Evolutionary conservation across 2,329 filamentous ascomycete genomes (phyloP), one percentile per base, ranked within the genome.

Genomic region (Ambrosiella beaveri): DNA sequence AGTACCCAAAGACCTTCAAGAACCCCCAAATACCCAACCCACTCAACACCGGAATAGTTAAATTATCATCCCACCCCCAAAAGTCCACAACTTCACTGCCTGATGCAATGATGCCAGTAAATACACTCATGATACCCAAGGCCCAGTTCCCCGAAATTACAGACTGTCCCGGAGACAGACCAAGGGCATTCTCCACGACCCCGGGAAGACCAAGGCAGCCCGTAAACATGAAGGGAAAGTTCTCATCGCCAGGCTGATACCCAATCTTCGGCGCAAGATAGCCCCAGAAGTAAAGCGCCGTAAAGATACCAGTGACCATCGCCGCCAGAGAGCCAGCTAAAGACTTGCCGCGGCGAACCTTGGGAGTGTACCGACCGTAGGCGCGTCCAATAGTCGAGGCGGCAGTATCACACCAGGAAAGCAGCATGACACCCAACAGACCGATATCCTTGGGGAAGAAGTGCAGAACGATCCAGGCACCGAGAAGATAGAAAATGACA

Each of bases 391-490:
- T 90, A 0, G 93, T 98, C 67, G 86, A 93, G 55, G 93, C 93
- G 40, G 93, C 93, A 1, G 93, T 97, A 69, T 98, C 93, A 71
- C 93, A 98, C 93, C 93, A 98, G 67, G 87, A 94, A 27, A 98
- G 80, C 45, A 98, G 78, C 65, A 98, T 75, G 49, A 97, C 85
- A 61, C 86, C 84, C 75, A 97, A 85, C 54, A 95, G 85, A 7
- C 85, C 89, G 27, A 98, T 79, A 65, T 98, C 93, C 72, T 97
- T 98, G 62, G 90, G 88, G 69, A 94, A 88, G 68, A 88, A 88
- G 64, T 81, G 81, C 63, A 97, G 79, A 13, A 91, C 88, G 38
- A 83, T 77, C 82, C 89, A 96, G 36, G 89, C 84, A 59, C 93
- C 93, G 7, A 96, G 79, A 8, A 98, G 80, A 71, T 97, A 98